Conservation (phyloP, 257 asterid genomes). For the Capsicum pubescens region DNA sequence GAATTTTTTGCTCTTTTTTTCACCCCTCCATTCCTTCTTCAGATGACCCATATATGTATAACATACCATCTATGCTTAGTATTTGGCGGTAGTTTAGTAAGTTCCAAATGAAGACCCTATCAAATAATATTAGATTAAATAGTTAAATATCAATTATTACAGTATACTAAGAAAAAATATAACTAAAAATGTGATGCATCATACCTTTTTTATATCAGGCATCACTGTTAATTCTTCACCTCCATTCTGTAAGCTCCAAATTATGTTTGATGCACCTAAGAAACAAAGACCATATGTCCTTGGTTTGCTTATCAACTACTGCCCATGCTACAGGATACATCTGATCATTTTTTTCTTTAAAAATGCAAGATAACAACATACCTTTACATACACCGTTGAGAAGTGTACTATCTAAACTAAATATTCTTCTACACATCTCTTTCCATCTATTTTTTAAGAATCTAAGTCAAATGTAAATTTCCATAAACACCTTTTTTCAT, state of each 20-base stretch:
- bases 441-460: not conserved
- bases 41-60: not conserved
- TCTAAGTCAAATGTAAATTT: not conserved
- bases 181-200: not conserved
- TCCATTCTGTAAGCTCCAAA: not conserved
- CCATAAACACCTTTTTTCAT: not conserved
- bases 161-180: no score
- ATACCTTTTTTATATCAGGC: not conserved
- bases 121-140: not conserved
- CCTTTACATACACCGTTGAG: not conserved
- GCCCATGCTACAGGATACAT: not conserved
- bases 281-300: not conserved
- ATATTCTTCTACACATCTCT: not conserved
- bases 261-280: not conserved
- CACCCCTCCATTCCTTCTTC: not conserved
- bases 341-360: not conserved
- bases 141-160: not conserved
- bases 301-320: not conserved
- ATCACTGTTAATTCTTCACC: not conserved
- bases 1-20: not conserved
- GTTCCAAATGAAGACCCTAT: not conserved
- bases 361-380: not conserved
- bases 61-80: not conserved
- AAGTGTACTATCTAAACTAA: not conserved
- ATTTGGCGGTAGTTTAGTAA: not conserved